A percentile compares a stretch with the other conserved stretches of the same genome.
Evolutionary conservation across 192 early-diverging fungal genomes (phyloP).

Genomic region (Gryganskiella cystojenkinii): DNA sequence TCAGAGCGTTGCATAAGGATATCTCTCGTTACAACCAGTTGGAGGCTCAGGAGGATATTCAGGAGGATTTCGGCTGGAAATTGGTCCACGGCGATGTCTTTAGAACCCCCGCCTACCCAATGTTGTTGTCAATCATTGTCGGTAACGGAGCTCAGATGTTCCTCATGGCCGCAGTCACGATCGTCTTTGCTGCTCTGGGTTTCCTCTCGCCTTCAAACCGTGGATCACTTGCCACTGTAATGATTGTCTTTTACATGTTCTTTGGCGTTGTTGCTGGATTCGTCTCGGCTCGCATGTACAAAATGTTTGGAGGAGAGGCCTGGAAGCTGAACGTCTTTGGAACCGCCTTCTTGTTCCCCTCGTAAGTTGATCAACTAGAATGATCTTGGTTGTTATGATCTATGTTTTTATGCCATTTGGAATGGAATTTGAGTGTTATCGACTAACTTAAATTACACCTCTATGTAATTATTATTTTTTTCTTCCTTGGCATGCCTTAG

Average conservation of each 20-base stretch:
- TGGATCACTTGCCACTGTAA: slow-evolving; percentile 91
- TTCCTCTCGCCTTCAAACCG: slow-evolving; percentile 93
- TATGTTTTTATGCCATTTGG: not conserved
- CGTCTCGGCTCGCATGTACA: slow-evolving; percentile 89
- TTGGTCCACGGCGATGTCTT: slow-evolving; percentile 97
- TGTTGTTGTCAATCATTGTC: slow-evolving; percentile 80
- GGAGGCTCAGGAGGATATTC: slow-evolving; percentile 75
- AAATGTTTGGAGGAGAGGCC: slow-evolving; percentile 90
- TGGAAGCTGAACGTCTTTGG: slow-evolving; percentile 88
- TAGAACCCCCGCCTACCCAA: slow-evolving; percentile 80
- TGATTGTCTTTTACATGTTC: slow-evolving; percentile 92
- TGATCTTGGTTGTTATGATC: not conserved
- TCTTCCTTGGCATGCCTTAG: slow-evolving; percentile 21
- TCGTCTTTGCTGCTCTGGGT: slow-evolving; percentile 94
- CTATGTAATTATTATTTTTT: slow-evolving; percentile 4
- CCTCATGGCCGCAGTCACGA: slow-evolving; percentile 75
- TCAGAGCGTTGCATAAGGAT: slow-evolving; percentile 91
- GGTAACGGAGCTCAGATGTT: slow-evolving; percentile 89
- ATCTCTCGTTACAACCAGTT: slow-evolving; percentile 90
- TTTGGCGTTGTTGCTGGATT: slow-evolving; percentile 91
- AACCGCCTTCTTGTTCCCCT: slow-evolving; percentile 84
- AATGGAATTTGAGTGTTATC: not conserved
- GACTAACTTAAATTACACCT: not conserved
- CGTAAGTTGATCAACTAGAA: slow-evolving; percentile 54
- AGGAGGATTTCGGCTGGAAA: slow-evolving; percentile 99